Conservation (phyloP, 768 basidiomycete genomes). For the Mycena rosella region DNA sequence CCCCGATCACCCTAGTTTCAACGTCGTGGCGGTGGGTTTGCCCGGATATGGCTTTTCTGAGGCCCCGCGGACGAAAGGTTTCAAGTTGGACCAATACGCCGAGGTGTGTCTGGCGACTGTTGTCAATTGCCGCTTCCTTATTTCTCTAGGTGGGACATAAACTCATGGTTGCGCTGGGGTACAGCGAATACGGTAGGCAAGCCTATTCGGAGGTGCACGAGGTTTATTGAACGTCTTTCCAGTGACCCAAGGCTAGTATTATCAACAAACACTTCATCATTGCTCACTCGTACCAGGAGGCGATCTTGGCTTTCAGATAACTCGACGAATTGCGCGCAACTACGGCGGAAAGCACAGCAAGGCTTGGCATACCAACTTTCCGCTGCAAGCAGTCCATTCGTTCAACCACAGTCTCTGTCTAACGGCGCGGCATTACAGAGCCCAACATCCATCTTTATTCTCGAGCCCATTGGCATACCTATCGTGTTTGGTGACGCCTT, state of each 20-base stretch:
- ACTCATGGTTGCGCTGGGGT: slow-evolving; percentile 53
- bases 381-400: slow-evolving; percentile 39
- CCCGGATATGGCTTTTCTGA: slow-evolving; percentile 76
- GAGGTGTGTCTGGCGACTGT: slow-evolving; percentile 53
- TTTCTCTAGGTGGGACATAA: slow-evolving; percentile 44
- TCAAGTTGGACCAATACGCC: slow-evolving; percentile 60
- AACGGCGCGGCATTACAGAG: slow-evolving; percentile 1
- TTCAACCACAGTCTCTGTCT: neutral
- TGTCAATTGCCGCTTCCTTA: slow-evolving; percentile 13
- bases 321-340: slow-evolving; percentile 44
- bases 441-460: slow-evolving; percentile 23
- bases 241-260: slow-evolving; percentile 59
- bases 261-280: no score
- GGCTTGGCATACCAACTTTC: slow-evolving; percentile 60
- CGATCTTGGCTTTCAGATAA: slow-evolving; percentile 58
- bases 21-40: slow-evolving; percentile 70
- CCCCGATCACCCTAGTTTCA: slow-evolving; percentile 66
- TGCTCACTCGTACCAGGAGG: no score
- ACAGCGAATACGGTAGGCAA: slow-evolving; percentile 49
- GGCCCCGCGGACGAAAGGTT: slow-evolving; percentile 66
- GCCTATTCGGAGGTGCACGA: neutral
- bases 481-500: slow-evolving; percentile 11
- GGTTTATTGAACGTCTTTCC: neutral
- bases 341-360: slow-evolving; percentile 53
- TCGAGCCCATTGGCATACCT: slow-evolving; percentile 26